Base-by-base conservation (phyloP, 2,329 filamentous ascomycete genomes). In the Huntiella abstrusa region DNA sequence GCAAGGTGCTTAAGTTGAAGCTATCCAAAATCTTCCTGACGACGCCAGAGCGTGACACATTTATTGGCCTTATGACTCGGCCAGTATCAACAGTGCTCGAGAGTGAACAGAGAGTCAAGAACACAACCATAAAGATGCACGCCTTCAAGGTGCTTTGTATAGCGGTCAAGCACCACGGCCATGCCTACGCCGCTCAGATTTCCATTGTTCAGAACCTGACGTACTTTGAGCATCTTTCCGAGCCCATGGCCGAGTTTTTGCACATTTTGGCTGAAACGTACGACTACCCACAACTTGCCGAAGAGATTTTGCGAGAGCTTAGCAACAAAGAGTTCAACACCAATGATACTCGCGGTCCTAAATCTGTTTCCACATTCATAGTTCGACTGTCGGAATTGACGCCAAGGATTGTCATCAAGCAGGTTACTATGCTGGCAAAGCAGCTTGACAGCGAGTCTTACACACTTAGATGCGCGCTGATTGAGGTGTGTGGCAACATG, bases 321-420 rank as follows among this genome's bases (percentile, higher is more conserved):
- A 93, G 87, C 60, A 94, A 87, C 63, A 98, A 94, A 60, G 88
- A 96, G 58, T 98, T 96, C 66, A 95, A 92, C 62, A 88, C 82
- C 51, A 98, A 92, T 56, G 92, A 98, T 60, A 86, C 83, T 1
- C 85, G 82, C 58, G 91, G 91, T 0, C 91, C 92, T 10, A 98
- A 96, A 61, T 96, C 88, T 1, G 85, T 96, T 5, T 96, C 91
- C 11, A 75, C 83, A 1, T 98, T 98, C 57, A 82, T 98, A 54
- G 74, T 87, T 48, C 93, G 88, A 58, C 71, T 98, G 22, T 96
- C 91, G 0, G 91, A 96, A 59, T 70, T 98, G 50, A 82, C 83
- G 3, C 91, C 92, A 4, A 76, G 87, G 51, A 66, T 95, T 17
- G 87, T 98, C 47, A 94, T 95, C 56, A 95, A 94, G 64, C 88